Conservation (phyloP, 169 alveolate species). For the Babesia sp. region DNA sequence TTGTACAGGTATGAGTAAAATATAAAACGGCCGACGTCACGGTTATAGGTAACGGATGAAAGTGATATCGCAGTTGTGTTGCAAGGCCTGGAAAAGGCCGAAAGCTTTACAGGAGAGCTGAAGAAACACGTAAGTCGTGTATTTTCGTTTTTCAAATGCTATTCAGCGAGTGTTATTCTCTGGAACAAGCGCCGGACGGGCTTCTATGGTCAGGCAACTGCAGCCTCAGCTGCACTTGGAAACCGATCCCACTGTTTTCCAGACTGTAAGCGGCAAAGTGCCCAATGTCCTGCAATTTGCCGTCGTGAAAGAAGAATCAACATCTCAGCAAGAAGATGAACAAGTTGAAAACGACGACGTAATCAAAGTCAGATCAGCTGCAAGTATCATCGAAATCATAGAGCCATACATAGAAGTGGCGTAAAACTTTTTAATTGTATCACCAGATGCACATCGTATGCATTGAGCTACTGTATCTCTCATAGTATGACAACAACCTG, state of each 20-base stretch:
- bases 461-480: no score
- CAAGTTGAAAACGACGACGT: not conserved
- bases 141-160: not conserved
- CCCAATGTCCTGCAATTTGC: constrained; percentile 43
- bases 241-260: constrained; percentile 56
- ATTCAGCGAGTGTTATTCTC: constrained; percentile 73
- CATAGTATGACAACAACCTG: no score
- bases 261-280: constrained; percentile 62
- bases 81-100: constrained; percentile 22
- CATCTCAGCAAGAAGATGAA: not conserved
- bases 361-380: constrained; percentile 7
- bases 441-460: no score
- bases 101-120: constrained; percentile 32
- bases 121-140: constrained; percentile 42
- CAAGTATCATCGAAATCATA: not conserved
- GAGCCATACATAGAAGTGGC: constrained; percentile 3
- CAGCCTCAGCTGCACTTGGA: constrained; percentile 76
- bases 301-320: not conserved
- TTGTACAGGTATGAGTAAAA: constrained; percentile 29
- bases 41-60: constrained; percentile 29
- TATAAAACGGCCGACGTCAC: not conserved
- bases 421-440: no score
- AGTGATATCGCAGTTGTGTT: constrained; percentile 8
- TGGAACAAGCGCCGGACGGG: constrained; percentile 70
- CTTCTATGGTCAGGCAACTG: constrained; percentile 77